Base-by-base conservation (phyloP, 2,329 filamentous ascomycete genomes). In the Fusarium foetens region DNA sequence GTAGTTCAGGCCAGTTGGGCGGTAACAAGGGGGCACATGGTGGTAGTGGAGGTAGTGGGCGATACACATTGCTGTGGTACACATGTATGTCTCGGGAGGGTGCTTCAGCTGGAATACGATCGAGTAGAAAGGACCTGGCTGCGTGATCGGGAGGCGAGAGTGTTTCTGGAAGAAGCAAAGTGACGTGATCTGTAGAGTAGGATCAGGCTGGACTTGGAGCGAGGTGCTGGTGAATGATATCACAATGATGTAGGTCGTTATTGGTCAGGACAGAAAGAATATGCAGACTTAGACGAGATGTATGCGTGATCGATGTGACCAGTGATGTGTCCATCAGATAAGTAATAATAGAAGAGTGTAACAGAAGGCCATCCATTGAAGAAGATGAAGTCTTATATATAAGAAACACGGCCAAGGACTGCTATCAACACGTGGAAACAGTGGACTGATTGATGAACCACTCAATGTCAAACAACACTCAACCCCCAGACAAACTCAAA, bases 1-100 rank as follows among this genome's bases (percentile, higher is more conserved):
- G 41, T 82, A 75, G 16, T 78, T 77, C 65, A 83, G 83, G 60
- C 83, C 81, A 57, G 85, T 77, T 33, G 80, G 79, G 12, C 81
- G 81, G 21, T 71, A 71, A 72, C 85, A 87, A 10, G 85, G 83
- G 29, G 80, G 75, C 35, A 83, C 72, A 71, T 87, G 86, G 74
- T 88, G 86, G 75, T 86, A 83, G 74, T 88, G 86, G 45, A 86
- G 80, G 73, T 85, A 85, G 69, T 85, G 84, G 78, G 84, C 84
- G 66, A 80, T 83, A 72, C 86, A 88, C 87, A 88, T 88, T n/a
- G 62, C 38, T 51, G 71, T 76, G 43, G 63, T 58, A 75, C 61
- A 65, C 29, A 61, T 61, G 66, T 58, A 71, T 75, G 75, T 78
- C 76, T 77, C 72, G 73, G 76, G 62, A 74, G 57, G 55, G 49